Evolutionary conservation across 2,329 filamentous ascomycete genomes (phyloP).

Genomic region (Tolypocladium album): DNA sequence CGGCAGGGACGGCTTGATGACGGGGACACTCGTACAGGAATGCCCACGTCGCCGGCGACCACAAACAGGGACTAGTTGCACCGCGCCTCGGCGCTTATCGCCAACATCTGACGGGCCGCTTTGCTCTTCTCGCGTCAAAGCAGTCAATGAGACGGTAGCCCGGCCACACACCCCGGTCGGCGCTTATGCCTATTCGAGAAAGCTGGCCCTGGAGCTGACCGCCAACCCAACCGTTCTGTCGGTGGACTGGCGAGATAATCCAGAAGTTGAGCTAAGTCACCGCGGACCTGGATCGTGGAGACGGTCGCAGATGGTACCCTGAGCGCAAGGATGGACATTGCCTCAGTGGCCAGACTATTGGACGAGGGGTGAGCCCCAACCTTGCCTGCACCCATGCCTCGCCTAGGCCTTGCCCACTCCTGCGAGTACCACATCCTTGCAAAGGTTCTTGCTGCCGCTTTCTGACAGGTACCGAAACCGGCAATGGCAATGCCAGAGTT

Average conservation of each 20-base stretch:
- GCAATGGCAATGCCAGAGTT: neutral
- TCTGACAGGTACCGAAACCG: neutral
- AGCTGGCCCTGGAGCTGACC: neutral
- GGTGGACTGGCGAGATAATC: neutral
- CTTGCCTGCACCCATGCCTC: neutral
- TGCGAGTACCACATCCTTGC: neutral
- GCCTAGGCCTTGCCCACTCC: neutral
- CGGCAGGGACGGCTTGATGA: neutral
- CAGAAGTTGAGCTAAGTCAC: neutral
- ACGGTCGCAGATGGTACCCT: neutral
- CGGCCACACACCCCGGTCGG: neutral
- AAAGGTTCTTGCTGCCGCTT: neutral
- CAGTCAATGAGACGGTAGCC: neutral
- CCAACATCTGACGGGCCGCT: neutral
- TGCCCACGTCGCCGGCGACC: neutral
- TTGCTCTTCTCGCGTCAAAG: neutral
- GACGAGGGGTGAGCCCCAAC: neutral
- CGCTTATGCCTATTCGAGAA: neutral
- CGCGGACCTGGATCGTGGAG: neutral
- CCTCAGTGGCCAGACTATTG: neutral
- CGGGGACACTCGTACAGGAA: neutral
- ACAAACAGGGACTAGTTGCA: neutral
- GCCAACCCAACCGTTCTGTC: neutral
- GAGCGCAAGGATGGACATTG: neutral
- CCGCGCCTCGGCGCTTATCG: slow-evolving; percentile 2